phyloP scores from a whole-genome alignment of 2,329 filamentous ascomycete genomes.

The Exophiala phaeomuriformis region DNA sequence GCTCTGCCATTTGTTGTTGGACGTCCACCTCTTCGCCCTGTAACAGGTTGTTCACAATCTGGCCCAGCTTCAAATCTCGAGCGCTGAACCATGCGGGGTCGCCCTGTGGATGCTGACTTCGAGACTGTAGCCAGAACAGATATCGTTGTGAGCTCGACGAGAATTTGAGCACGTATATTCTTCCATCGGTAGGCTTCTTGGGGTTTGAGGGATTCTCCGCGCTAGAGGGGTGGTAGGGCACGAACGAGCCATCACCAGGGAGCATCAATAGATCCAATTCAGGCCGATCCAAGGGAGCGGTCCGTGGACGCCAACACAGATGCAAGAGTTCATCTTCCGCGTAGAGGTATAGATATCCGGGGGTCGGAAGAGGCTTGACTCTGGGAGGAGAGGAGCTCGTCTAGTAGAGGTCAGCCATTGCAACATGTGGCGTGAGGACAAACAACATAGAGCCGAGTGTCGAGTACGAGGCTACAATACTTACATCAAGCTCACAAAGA shows the following conservation, averaged over 20 bases:
- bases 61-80: conserved; percentile 76
- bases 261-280: conserved; percentile 92
- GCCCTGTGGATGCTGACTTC: conserved; percentile 64
- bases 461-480: conserved; percentile 29
- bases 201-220: conserved; percentile 53
- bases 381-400: conserved; percentile 50
- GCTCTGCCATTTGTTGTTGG: conserved; percentile 59
- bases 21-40: conserved; percentile 87
- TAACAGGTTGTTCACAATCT: conserved; percentile 75
- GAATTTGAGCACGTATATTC: conserved; percentile 91
- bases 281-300: conserved; percentile 60
- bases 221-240: conserved; percentile 62
- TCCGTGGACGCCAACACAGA: conserved; percentile 92
- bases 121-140: conserved; percentile 94
- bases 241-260: conserved; percentile 78
- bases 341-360: conserved; percentile 88
- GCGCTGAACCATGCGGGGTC: conserved; percentile 74
- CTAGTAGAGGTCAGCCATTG: neutral
- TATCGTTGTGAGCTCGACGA: conserved; percentile 82
- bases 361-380: conserved; percentile 63
- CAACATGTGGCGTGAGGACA: neutral
- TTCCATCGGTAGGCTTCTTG: conserved; percentile 66
- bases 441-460: too few species aligned
- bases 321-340: conserved; percentile 89
- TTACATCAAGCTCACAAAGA: conserved; percentile 74